Evolutionary conservation across 768 basidiomycete genomes (phyloP).

Genomic region (Rubroboletus pulcherrimus): DNA sequence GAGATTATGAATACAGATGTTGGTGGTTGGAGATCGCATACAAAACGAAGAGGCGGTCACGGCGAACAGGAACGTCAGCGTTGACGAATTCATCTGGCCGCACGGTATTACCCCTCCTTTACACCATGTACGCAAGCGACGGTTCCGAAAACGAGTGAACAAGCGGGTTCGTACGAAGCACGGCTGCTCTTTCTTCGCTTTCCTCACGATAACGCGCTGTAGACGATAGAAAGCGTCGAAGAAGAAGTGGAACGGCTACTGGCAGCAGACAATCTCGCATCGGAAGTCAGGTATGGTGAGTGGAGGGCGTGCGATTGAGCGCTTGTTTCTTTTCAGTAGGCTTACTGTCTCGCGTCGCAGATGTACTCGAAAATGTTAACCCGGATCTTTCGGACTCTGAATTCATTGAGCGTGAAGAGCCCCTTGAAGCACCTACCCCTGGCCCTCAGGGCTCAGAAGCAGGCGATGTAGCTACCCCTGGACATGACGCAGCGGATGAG

Average conservation of each 20-base stretch:
- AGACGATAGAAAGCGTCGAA: conserved; percentile 95
- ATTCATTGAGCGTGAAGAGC: conserved; percentile 64
- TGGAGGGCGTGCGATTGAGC: neutral
- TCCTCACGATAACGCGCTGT: conserved; percentile 7
- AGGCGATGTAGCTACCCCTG: conserved; percentile 61
- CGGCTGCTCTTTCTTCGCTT: neutral
- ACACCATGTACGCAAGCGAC: conserved; percentile 82
- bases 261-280: conserved; percentile 72
- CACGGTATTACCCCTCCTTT: conserved; percentile 95
- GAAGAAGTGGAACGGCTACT: conserved; percentile 87
- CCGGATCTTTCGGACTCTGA: conserved; percentile 89
- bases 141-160: conserved; percentile 90
- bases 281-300: conserved; percentile 75
- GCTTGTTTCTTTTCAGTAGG: neutral
- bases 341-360: conserved; percentile 35
- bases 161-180: conserved; percentile 50
- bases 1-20: conserved; percentile 59
- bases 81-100: conserved; percentile 96
- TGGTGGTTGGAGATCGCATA: conserved; percentile 77
- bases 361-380: conserved; percentile 85
- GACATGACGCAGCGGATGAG: conserved; percentile 48
- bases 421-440: conserved; percentile 65
- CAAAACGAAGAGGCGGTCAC: conserved; percentile 64
- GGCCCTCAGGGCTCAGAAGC: conserved; percentile 63
- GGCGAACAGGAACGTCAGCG: conserved; percentile 69